Conservation (phyloP, 2,329 filamentous ascomycete species). For the Alternaria brassicicola region DNA sequence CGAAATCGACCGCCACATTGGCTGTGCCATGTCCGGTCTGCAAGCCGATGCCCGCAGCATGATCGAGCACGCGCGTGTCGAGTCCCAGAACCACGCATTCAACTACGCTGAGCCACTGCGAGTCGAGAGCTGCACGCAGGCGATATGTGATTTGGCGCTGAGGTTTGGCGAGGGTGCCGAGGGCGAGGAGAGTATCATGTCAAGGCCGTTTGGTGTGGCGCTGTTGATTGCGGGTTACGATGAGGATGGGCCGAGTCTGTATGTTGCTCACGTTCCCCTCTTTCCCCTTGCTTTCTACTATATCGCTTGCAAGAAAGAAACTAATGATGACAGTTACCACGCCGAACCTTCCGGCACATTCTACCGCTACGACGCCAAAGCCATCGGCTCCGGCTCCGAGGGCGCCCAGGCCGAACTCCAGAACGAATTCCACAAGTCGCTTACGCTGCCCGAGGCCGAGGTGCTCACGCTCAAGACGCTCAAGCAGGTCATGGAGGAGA, state of each 20-base stretch:
- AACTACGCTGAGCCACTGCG: constrained; percentile 95
- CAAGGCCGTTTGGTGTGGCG: constrained; percentile 93
- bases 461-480: constrained; percentile 94
- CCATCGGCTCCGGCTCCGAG: constrained; percentile 95
- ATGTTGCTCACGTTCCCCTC: constrained; percentile 38
- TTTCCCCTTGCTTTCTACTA: too few relatives aligned
- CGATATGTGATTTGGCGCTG: constrained; percentile 95
- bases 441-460: constrained; percentile 91
- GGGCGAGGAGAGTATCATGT: constrained; percentile 99
- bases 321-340: constrained; percentile 69
- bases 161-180: constrained; percentile 97
- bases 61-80: constrained; percentile 97
- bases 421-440: constrained; percentile 98
- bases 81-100: constrained; percentile 96
- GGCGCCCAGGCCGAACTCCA: constrained; percentile 97
- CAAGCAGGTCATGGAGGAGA: constrained; percentile 99
- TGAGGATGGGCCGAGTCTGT: constrained; percentile 92
- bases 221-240: constrained; percentile 96
- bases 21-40: constrained; percentile 97
- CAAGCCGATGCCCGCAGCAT: constrained; percentile 98
- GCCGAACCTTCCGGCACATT: constrained; percentile 98
- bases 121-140: constrained; percentile 97
- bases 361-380: constrained; percentile 98
- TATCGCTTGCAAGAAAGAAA: too few relatives aligned
- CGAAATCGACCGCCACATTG: constrained; percentile 98